Percentiles rank a stretch among this genome's conserved stretches.
Conservation (phyloP, 2,329 filamentous ascomycete genomes). For the Dactylellina leptospora region DNA sequence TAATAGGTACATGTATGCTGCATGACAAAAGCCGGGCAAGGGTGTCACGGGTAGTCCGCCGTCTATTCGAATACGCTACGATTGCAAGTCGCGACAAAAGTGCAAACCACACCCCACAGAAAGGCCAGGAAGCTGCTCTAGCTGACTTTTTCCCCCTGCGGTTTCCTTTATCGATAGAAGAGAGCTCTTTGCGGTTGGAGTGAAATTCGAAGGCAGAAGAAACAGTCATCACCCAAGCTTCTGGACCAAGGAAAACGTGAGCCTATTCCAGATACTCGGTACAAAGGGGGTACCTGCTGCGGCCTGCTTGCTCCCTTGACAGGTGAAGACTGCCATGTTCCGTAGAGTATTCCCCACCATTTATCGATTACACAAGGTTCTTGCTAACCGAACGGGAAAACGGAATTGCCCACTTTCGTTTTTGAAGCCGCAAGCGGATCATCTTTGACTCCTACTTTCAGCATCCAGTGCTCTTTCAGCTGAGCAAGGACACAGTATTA, state of each 20-base stretch:
- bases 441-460: slow-evolving; percentile 37
- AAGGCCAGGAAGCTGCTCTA: slow-evolving; percentile 9
- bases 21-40: slow-evolving; percentile 38
- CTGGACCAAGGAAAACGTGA: slow-evolving; percentile 9
- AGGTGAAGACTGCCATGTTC: slow-evolving; percentile 9
- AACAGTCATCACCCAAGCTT: slow-evolving; percentile 22
- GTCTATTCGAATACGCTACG: slow-evolving; percentile 22
- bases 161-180: neutral
- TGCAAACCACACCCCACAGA: slow-evolving; percentile 38
- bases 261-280: neutral
- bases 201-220: too few relatives aligned
- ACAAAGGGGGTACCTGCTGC: slow-evolving; percentile 39
- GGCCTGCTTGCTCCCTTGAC: neutral
- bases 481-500: neutral
- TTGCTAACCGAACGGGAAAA: slow-evolving; percentile 46
- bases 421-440: slow-evolving; percentile 21
- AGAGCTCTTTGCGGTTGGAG: too few relatives aligned
- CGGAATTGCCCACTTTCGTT: slow-evolving; percentile 24
- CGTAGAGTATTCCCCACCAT: slow-evolving; percentile 21
- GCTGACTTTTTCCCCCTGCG: slow-evolving; percentile 10
- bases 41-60: slow-evolving; percentile 47
- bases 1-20: slow-evolving; percentile 7
- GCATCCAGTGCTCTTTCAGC: slow-evolving; percentile 28
- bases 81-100: slow-evolving; percentile 43
- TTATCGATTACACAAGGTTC: slow-evolving; percentile 49